Evolutionary conservation across 1,139 yeast genomes (phyloP).

Genomic region (Yamadazyma spencermartinsiae): DNA sequence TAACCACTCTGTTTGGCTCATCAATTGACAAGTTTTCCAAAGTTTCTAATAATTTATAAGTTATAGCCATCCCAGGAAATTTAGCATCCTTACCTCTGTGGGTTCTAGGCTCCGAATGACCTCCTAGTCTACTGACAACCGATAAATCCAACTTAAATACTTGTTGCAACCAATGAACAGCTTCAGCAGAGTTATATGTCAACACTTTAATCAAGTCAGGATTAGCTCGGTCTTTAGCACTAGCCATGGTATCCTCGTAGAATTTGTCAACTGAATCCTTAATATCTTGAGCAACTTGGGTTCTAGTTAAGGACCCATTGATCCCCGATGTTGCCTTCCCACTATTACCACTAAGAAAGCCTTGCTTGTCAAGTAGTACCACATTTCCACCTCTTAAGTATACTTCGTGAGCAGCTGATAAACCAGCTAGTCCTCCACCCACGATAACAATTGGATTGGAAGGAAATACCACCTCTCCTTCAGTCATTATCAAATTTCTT

Average conservation of each 20-base stretch:
- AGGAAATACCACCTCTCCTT: constrained; percentile 20
- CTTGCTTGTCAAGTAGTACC: constrained; percentile 60
- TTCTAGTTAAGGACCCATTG: constrained; percentile 68
- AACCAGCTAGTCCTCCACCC: constrained; percentile 82
- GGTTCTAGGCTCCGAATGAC: constrained; percentile 73
- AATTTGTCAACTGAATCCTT: constrained; percentile 60
- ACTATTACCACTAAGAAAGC: constrained; percentile 73
- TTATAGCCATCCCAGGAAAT: constrained; percentile 77
- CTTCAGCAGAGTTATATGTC: constrained; percentile 55
- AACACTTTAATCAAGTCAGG: constrained; percentile 52
- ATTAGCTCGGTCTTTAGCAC: constrained; percentile 65
- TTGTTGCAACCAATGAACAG: constrained; percentile 72
- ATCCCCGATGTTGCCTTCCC: constrained; percentile 84
- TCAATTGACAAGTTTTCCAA: constrained; percentile 50
- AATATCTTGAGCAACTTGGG: constrained; percentile 53
- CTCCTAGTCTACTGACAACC: constrained; percentile 70
- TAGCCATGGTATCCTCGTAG: constrained; percentile 62
- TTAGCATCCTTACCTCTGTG: constrained; percentile 69
- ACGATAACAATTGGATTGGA: constrained; percentile 57
- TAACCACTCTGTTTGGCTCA: constrained; percentile 52
- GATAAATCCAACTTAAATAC: constrained; percentile 60
- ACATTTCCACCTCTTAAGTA: constrained; percentile 58
- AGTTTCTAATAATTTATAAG: constrained; percentile 58
- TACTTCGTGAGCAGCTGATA: constrained; percentile 72
- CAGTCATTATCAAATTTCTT: constrained; percentile 4